Evolutionary conservation across 805 yeast genomes (phyloP), one percentile per base, ranked within the genome.

Genomic region (Cyberlindnera suaveolens): DNA sequence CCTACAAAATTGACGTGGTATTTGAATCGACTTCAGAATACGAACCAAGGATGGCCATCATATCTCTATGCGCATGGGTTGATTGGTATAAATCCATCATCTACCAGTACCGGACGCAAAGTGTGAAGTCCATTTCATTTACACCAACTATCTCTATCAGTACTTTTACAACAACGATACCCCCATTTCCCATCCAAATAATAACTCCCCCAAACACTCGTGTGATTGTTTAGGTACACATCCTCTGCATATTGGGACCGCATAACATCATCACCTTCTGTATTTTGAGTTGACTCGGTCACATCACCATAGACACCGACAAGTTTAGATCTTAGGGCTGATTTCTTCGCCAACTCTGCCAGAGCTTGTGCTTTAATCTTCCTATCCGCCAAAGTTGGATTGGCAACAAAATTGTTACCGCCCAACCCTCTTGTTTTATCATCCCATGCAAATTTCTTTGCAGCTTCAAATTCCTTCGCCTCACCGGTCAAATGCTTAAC

Each of bases 401-500:
- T 70, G 31, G 71, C 68, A 15, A 58, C 44, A 37, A 58, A 60
- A 33, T 61, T 64, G 32, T 60, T 62, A 41, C 56, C 61, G 40
- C 32, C 31, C 18, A 46, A 31, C 4, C 66, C 64, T 26, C 55
- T 49, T 20, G 59, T 66, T 7, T 67, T 58, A 5, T 58, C 61
- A 11, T 66, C 71, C 69, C 80, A 74, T 0, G 80, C 80, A 49
- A 74, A 71, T 49, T 61, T 58, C 51, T 72, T 75, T 56, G 74
- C 52, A 40, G 66, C 63, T 42, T 71, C 73, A 51, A 77, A 68
- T 43, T 75, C 75, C 16, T 64, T 60, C 9, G 83, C 85, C 47
- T 80, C 85, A 6, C 80, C 83, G 3, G 72, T 70, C 37, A 70
- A 55, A 49, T 74, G 72, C 30, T 79, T 67, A 17, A 74, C 82